phyloP scores from a whole-genome alignment of 2,329 filamentous ascomycete genomes.

The Aspergillus oerlinghausenensis region DNA sequence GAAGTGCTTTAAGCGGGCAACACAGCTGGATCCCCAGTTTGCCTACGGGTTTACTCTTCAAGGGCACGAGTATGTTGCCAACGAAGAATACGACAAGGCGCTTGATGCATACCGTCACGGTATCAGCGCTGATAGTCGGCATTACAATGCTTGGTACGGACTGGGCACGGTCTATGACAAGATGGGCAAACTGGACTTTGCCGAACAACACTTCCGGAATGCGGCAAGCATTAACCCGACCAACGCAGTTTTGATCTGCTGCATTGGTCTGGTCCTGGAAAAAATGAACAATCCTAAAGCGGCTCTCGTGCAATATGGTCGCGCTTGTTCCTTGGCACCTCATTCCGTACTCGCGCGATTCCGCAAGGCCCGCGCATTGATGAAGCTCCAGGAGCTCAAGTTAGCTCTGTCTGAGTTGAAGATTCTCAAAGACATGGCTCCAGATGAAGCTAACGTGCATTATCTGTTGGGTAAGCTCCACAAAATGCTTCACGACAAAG shows the following conservation, averaged over 20 bases:
- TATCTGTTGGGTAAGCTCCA: constrained; percentile 74
- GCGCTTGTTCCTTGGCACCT: constrained; percentile 77
- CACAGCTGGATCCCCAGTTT: constrained; percentile 82
- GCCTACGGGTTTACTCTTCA: constrained; percentile 95
- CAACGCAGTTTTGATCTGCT: constrained; percentile 87
- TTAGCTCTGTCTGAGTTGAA: constrained; percentile 77
- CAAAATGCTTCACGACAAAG: constrained; percentile 56
- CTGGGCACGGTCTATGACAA: constrained; percentile 78
- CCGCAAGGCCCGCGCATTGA: constrained; percentile 83
- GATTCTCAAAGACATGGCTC: constrained; percentile 83
- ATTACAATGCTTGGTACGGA: constrained; percentile 99
- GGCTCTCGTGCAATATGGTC: constrained; percentile 75
- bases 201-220: constrained; percentile 84
- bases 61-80: constrained; percentile 90
- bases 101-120: constrained; percentile 80
- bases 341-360: constrained; percentile 78
- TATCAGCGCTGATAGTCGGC: constrained; percentile 77
- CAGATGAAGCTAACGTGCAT: constrained; percentile 93
- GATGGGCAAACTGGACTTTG: constrained; percentile 84
- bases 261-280: constrained; percentile 85
- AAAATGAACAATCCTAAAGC: constrained; percentile 76
- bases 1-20: constrained; percentile 89
- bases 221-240: constrained; percentile 88
- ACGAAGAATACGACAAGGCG: constrained; percentile 96
- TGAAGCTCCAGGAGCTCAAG: constrained; percentile 66